These are phyloP conservation scores for Alopecurus myosuroides DNA, from an alignment of 176 grass and related monocot genomes.

Conservation along the genomic window DNA sequence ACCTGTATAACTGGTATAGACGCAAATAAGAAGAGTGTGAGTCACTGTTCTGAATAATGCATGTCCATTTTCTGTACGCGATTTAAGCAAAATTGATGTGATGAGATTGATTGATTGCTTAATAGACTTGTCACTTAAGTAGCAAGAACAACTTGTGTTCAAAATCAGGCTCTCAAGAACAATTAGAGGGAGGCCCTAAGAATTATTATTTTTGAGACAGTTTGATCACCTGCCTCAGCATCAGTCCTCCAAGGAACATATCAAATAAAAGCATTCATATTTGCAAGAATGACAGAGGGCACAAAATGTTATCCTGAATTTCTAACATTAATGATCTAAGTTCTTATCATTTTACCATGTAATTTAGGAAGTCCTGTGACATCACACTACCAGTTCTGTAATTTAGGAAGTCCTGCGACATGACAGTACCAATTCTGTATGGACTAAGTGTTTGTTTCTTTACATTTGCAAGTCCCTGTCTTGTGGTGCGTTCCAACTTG, in stretches of 20 bases:
- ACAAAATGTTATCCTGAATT: too few species aligned
- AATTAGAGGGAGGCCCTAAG: not conserved
- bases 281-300: too few species aligned
- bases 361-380: not conserved
- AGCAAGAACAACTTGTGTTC: not conserved
- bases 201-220: not conserved
- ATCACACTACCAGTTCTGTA: not conserved
- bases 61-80: not conserved
- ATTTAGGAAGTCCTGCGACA: not conserved
- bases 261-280: too few species aligned
- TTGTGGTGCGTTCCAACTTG: not conserved
- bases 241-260: not conserved
- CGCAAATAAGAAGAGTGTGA: not conserved
- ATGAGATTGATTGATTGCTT: not conserved
- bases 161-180: not conserved
- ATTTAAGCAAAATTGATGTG: not conserved
- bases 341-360: too few species aligned
- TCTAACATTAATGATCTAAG: too few species aligned
- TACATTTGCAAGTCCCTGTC: not conserved
- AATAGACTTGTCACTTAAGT: not conserved
- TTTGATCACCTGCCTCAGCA: not conserved
- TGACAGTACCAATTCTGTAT: not conserved
- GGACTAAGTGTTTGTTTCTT: not conserved
- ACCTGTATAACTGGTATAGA: not conserved
- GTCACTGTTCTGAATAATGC: not conserved